These are phyloP conservation scores for Metschnikowia hibisci DNA, from an alignment of 805 yeast genomes.

Conservation along the genomic window DNA sequence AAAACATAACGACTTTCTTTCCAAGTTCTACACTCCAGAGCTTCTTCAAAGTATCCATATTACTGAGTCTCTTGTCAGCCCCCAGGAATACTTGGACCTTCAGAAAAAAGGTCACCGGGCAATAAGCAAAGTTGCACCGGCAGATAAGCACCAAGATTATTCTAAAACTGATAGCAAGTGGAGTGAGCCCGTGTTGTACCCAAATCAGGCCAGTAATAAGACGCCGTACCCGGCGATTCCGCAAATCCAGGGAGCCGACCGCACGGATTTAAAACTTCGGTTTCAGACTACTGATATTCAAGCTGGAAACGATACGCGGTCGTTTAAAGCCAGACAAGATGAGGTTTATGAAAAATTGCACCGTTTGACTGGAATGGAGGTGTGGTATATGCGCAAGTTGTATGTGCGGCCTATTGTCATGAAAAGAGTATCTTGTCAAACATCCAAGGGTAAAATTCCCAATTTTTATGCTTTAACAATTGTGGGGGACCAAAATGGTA, in stretches of 20 bases:
- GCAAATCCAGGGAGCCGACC: constrained; percentile 50
- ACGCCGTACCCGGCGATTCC: constrained; percentile 59
- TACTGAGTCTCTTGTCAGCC: constrained; percentile 72
- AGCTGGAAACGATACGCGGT: constrained; percentile 7
- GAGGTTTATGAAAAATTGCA: constrained; percentile 52
- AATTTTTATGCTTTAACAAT: constrained; percentile 80
- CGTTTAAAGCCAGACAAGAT: constrained; percentile 10
- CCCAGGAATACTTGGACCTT: constrained; percentile 50
- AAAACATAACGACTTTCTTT: constrained; percentile 52
- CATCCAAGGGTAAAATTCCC: constrained; percentile 85
- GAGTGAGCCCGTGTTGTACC: constrained; percentile 57
- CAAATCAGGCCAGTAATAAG: constrained; percentile 45
- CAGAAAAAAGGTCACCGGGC: constrained; percentile 29
- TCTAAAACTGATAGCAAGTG: constrained; percentile 69
- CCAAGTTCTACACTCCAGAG: constrained; percentile 78
- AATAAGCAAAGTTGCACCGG: constrained; percentile 58
- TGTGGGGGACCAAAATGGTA: constrained; percentile 90
- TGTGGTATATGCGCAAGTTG: constrained; percentile 55
- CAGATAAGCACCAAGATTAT: constrained; percentile 63
- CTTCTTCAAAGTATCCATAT: constrained; percentile 75
- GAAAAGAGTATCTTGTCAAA: constrained; percentile 86
- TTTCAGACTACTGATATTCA: constrained; percentile 19
- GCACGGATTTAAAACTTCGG: constrained; percentile 36
- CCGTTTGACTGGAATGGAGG: constrained; percentile 62
- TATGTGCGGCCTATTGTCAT: constrained; percentile 62